Evolutionary conservation across 192 early-diverging fungal species (phyloP).

Genomic region (Linnemannia hyalina): DNA sequence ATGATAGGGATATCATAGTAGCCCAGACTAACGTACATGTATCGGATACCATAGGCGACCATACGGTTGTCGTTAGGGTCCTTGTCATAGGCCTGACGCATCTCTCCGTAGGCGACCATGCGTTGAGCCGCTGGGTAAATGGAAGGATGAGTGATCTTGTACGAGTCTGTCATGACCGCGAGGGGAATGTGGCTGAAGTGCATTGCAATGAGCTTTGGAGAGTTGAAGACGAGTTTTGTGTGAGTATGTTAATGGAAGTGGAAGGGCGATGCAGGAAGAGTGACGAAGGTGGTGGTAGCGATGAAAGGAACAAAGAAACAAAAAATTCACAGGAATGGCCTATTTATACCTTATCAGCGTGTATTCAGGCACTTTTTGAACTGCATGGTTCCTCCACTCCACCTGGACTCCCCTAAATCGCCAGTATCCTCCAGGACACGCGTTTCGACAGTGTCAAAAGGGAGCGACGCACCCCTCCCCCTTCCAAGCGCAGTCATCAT

Average conservation of each 20-base stretch:
- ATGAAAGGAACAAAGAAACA: not conserved
- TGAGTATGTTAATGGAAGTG: not conserved
- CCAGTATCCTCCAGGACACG: not conserved
- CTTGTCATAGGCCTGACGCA: constrained; percentile 75
- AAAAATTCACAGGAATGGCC: not conserved
- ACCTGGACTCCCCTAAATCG: not conserved
- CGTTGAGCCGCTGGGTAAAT: constrained; percentile 80
- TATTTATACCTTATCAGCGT: not conserved
- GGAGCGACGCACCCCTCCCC: not conserved
- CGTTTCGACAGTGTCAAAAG: not conserved
- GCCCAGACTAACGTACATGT: constrained; percentile 62
- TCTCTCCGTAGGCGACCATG: constrained; percentile 89
- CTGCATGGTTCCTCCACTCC: not conserved
- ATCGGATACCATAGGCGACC: constrained; percentile 88
- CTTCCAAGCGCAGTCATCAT: not conserved
- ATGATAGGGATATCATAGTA: not conserved
- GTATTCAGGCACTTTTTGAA: not conserved
- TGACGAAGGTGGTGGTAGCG: not conserved
- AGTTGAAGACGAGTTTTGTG: not conserved
- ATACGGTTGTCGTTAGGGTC: constrained; percentile 80
- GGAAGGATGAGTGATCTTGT: constrained; percentile 84
- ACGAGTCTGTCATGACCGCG: constrained; percentile 84
- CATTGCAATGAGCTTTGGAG: not conserved
- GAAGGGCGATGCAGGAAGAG: not conserved
- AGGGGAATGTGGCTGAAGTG: constrained; percentile 63